Base-by-base conservation (phyloP, 2,329 filamentous ascomycete genomes). In the Bipolaris sorokiniana region DNA sequence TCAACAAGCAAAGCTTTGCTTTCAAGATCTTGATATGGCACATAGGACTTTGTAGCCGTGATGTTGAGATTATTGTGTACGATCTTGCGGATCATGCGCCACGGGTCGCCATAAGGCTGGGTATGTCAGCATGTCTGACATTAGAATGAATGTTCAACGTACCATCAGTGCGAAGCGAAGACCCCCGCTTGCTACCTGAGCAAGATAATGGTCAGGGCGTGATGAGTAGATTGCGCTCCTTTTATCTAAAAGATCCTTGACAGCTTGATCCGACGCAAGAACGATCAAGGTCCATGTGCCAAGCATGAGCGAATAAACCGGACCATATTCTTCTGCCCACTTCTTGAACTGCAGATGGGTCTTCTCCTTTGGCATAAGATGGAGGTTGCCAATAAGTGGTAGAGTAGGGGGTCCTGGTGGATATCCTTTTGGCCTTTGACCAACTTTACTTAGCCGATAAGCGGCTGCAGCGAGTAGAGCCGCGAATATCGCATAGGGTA, bases 11-110 rank as follows among this genome's bases (percentile, higher is more conserved):
- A 82, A 48, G 81, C 78, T 63, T 81, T 83, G 68, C 81, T 83
- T 66, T 86, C 84, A 2, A 86, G 75, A 46, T 82, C 78, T 61
- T 86, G 83, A 60, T 85, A 85, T 0, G 83, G 80, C 0, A 85
- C 52, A 33, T 71, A 71, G 22, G 64, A 54, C 4, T 41, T 54
- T 2, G 65, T 54, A 1, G 45, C 66, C 16, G 55, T 67, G 38
- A 69, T 52, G 22, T 69, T 70, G 22, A 70, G 37, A 1, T 48
- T 59, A 7, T 61, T 49, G 23, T 70, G 69, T 2, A 64, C 48
- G 16, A 70, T 57, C 28, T 63, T 70, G 2, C 63, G 64, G n/a
- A 63, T 31, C 61, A 61, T 56, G 1, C 61, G 58, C 64, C 63
- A 67, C 5, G 46, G 58, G 1, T 57, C 45, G 15, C 59, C 60